A percentile compares a stretch with the other conserved stretches of the same genome.
Evolutionary conservation across 768 basidiomycete genomes (phyloP).

Genomic region (Kwoniella botswanensis): DNA sequence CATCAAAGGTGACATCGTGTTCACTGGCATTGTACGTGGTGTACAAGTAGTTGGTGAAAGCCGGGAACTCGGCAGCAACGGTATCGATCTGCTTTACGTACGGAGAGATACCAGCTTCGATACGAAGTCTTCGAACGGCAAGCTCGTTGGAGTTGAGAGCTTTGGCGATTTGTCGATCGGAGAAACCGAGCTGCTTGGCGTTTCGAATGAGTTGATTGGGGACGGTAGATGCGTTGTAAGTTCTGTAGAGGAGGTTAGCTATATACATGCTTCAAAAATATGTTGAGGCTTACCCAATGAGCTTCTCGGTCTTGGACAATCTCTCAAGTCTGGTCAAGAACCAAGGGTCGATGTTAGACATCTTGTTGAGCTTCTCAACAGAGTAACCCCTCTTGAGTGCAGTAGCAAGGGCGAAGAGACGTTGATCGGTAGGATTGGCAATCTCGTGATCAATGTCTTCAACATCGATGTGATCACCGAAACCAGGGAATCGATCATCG

Average conservation of each 20-base stretch:
- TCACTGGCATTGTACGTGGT: conserved; percentile 96
- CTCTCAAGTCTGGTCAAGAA: conserved; percentile 88
- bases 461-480: conserved; percentile 72
- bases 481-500: conserved; percentile 92
- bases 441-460: conserved; percentile 93
- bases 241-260: conserved; percentile 59
- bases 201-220: conserved; percentile 70
- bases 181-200: conserved; percentile 94
- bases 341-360: conserved; percentile 99
- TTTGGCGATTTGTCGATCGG: conserved; percentile 83
- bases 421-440: conserved; percentile 92
- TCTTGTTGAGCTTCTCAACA: conserved; percentile 94
- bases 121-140: conserved; percentile 84
- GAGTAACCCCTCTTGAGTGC: conserved; percentile 92
- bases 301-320: conserved; percentile 79
- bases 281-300: conserved; percentile 67
- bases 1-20: conserved; percentile 86
- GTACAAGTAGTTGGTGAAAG: conserved; percentile 98
- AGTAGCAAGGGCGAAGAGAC: conserved; percentile 92
- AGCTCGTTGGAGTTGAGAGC: conserved; percentile 89
- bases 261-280: background rate
- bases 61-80: conserved; percentile 97
- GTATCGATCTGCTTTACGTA: conserved; percentile 99
- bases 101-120: conserved; percentile 79
- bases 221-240: conserved; percentile 70